Conservation (phyloP, 352 stramenopile species). For the Globisporangium nodosum region DNA sequence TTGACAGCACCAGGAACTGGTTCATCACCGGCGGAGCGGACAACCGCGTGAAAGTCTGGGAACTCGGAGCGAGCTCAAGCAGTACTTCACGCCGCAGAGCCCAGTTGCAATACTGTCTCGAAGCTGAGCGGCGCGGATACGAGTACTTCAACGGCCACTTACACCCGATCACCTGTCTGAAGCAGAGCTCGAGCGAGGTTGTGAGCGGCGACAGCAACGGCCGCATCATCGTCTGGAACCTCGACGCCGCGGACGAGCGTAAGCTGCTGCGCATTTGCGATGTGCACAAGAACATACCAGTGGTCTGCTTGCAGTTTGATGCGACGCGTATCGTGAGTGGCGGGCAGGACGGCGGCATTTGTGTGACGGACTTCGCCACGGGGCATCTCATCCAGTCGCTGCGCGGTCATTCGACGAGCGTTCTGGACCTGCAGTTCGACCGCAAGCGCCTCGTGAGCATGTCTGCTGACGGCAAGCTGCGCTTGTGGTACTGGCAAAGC, state of each 20-base stretch:
- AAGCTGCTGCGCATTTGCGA: constrained; percentile 64
- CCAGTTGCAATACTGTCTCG: constrained; percentile 29
- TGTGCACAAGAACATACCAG: constrained; percentile 33
- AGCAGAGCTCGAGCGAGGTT: constrained; percentile 60
- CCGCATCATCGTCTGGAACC: constrained; percentile 61
- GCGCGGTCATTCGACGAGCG: constrained; percentile 28
- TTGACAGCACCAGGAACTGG: constrained; percentile 37
- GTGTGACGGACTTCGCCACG: constrained; percentile 69
- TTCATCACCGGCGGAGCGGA: constrained; percentile 57
- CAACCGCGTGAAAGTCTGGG: constrained; percentile 61
- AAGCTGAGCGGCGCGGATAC: constrained; percentile 30
- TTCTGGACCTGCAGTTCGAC: constrained; percentile 76
- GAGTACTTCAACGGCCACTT: constrained; percentile 51
- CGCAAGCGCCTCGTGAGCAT: constrained; percentile 60
- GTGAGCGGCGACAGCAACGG: constrained; percentile 64
- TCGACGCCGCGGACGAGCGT: constrained; percentile 35
- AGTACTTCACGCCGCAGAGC: constrained; percentile 26
- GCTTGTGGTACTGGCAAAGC: constrained; percentile 69
- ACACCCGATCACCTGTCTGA: constrained; percentile 46
- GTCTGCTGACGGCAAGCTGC: constrained; percentile 47
- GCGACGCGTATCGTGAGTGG: constrained; percentile 69
- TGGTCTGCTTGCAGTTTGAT: constrained; percentile 74
- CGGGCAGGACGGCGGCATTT: constrained; percentile 43
- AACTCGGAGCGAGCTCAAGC: constrained; percentile 22
- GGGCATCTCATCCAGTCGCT: constrained; percentile 66